phyloP scores from a whole-genome alignment of 257 asterid species.

The Jacaranda mimosifolia region DNA sequence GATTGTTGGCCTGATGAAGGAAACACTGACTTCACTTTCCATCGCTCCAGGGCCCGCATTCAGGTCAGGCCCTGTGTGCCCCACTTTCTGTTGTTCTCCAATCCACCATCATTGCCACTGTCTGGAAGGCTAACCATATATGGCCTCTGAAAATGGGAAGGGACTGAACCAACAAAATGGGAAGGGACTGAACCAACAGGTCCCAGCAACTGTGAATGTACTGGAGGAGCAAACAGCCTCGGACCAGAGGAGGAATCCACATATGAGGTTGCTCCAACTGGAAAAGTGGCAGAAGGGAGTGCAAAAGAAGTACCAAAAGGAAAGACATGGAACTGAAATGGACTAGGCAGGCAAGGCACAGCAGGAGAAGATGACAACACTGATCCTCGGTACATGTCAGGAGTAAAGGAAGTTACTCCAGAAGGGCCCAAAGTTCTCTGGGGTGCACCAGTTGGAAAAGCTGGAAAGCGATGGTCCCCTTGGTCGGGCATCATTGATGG shows the following conservation, averaged over 20 bases:
- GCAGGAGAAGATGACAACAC: constrained; percentile 90
- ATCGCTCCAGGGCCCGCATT: constrained; percentile 81
- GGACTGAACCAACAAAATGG: constrained; percentile 55
- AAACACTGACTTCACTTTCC: constrained; percentile 63
- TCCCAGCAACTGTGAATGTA: constrained; percentile 66
- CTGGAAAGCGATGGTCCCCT: constrained; percentile 56
- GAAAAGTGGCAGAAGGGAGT: constrained; percentile 62
- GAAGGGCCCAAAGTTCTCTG: constrained; percentile 71
- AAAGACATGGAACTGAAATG: constrained; percentile 61
- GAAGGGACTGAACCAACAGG: constrained; percentile 63
- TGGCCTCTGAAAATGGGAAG: constrained; percentile 81
- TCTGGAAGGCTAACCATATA: constrained; percentile 64
- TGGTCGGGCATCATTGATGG: constrained; percentile 72
- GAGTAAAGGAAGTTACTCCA: constrained; percentile 54
- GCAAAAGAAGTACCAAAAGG: constrained; percentile 73
- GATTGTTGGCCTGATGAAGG: constrained; percentile 68
- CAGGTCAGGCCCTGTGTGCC: constrained; percentile 74
- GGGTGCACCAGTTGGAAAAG: constrained; percentile 63
- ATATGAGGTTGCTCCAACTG: constrained; percentile 62
- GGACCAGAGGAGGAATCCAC: constrained; percentile 70
- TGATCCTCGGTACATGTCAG: constrained; percentile 82
- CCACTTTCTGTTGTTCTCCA: constrained; percentile 75
- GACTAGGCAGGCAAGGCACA: constrained; percentile 60
- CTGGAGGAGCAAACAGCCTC: constrained; percentile 60
- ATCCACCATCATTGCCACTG: constrained; percentile 46